Conservation (phyloP, 108 stramenopile genomes). For the Epithemia pelagica region DNA sequence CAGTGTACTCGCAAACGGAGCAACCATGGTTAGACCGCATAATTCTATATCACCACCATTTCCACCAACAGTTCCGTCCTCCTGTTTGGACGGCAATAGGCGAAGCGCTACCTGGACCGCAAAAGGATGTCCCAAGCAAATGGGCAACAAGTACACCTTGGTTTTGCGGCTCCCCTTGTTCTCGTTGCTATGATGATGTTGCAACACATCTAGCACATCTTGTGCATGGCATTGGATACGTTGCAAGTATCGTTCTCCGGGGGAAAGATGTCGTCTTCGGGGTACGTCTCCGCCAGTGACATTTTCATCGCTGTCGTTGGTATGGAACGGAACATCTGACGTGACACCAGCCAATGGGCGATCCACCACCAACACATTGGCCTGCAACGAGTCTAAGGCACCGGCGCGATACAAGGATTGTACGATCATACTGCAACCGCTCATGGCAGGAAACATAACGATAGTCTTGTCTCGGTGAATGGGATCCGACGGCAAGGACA, state of each 20-base stretch:
- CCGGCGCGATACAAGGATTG: too few relatives aligned
- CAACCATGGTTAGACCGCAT: background rate
- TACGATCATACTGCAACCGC: background rate
- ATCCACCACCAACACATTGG: background rate
- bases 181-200: too few relatives aligned
- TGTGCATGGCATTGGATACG: background rate
- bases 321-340: background rate
- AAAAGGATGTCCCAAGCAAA: background rate
- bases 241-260: too few relatives aligned
- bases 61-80: too few relatives aligned
- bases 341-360: background rate
- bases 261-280: too few relatives aligned
- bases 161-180: too few relatives aligned
- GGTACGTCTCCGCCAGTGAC: too few relatives aligned
- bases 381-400: background rate
- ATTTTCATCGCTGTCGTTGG: too few relatives aligned
- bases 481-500: background rate
- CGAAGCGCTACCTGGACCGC: background rate
- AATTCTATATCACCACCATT: too few relatives aligned
- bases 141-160: background rate
- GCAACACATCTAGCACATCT: background rate
- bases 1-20: background rate
- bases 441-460: background rate
- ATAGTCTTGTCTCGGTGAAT: background rate
- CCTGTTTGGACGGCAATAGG: background rate